A percentile compares a stretch with the other conserved stretches of the same genome.
These are phyloP conservation scores for Rhodosporidiobolus odoratus DNA, from an alignment of 768 basidiomycete species.

Conservation along the genomic window DNA sequence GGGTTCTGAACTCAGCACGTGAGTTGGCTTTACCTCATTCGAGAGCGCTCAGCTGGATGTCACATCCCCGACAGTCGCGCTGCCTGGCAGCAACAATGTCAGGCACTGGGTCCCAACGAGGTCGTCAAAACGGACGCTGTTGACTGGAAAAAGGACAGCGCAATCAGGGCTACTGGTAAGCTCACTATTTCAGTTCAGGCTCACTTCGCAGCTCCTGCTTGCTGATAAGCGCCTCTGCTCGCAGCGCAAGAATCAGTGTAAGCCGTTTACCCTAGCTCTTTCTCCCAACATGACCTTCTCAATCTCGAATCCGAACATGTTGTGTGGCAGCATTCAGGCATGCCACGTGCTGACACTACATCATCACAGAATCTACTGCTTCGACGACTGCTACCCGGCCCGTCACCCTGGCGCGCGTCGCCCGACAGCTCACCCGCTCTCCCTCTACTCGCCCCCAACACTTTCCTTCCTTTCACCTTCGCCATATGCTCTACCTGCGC, in stretches of 20 bases:
- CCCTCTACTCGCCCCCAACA: not conserved
- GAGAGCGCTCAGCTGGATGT: not conserved
- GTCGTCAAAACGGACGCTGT: not conserved
- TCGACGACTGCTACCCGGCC: constrained; percentile 26
- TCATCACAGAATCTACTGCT: constrained; percentile 19
- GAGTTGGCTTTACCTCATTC: not conserved
- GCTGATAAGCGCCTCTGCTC: not conserved
- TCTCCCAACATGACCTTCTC: not conserved
- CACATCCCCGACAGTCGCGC: not conserved
- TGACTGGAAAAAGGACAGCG: not conserved
- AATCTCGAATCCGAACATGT: too few species aligned
- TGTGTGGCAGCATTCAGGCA: too few species aligned
- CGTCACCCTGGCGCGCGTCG: not conserved
- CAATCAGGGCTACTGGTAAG: not conserved
- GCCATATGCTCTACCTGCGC: not conserved
- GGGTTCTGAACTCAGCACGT: not conserved
- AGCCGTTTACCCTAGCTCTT: not conserved
- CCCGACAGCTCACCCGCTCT: constrained; percentile 6
- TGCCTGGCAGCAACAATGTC: not conserved
- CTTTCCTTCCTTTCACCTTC: not conserved
- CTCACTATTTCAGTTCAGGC: not conserved
- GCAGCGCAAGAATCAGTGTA: not conserved
- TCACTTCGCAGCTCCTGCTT: too few species aligned
- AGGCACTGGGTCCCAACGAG: constrained; percentile 19
- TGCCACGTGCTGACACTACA: too few species aligned